Evolutionary conservation across 371 early-diverging fungal genomes (phyloP), one percentile per base, ranked within the genome.

Genomic region (Parasitella parasitica): DNA sequence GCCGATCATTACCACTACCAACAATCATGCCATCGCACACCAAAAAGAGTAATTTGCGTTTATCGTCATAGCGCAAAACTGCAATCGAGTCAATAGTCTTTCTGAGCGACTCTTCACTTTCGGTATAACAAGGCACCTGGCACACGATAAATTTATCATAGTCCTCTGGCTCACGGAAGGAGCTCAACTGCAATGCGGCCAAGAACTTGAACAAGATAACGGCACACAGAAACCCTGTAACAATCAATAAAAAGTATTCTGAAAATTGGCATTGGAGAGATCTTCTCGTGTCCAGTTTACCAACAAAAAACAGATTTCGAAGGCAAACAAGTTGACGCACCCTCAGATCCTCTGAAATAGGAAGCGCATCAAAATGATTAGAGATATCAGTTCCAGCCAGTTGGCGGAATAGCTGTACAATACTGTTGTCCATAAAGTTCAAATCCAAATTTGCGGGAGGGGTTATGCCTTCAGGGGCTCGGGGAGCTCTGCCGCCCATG

Each of bases 51-150:
- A 99, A 81, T 79, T 96, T 97, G 54, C 94, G 85, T 59, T 93
- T 90, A 80, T 97, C 96, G 63, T 93, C 93, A 73, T 97, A 98
- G 9, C 87, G 76, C 50, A 94, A 83, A 22, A 77, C 75, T 6
- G 95, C 90, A 37, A 99, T 76, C 18, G 96, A 96, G 64, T 97
- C 93, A 34, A 99, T 87, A 0, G 99, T 98, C 57, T 86, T 84
- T 57, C 88, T 82, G 38, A 99, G 82, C 4, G 97, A 97, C 22
- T 95, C 96, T 63, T 93, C 92, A 54, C 92, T 94, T 76, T 99
- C 99, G 9, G 98, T 97, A 76, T 99, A 99, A 81, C 98, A 98
- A 6, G 99, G 98, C 11, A 87, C 84, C 49, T 87, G 86, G 51
- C 87, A 87, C 36, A 98, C 88, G 49, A 93, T 92, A 67, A 98